Evolutionary conservation across 345 rosid species (phyloP), one percentile per base, ranked within the genome.

Genomic region (Erysimum cheiranthoides): DNA sequence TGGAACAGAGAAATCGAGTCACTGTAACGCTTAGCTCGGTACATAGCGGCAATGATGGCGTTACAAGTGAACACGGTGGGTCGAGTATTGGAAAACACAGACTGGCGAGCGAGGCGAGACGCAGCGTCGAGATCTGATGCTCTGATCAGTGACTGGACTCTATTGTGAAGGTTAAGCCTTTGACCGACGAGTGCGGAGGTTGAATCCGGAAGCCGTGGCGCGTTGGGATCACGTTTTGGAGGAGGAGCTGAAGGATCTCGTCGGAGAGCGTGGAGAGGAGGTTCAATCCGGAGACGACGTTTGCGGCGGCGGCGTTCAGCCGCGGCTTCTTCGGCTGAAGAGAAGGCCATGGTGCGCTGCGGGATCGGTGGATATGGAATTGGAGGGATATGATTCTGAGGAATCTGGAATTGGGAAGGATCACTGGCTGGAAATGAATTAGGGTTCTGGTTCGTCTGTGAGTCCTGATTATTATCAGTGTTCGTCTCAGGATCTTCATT

Each of bases 31-130:
- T 89, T 88, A 43, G 90, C 85, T 34, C 99, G 84, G 73, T 95
- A 89, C 98, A 90, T 93, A 16, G 97, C 96, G 0, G 98, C 99
- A 32, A 93, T 86, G 68, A 95, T 88, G 11, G 99, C 99, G 61
- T 93, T 95, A 77, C 98, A 95, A 10, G 98, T 95, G 89, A 95
- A 95, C n/a, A 95, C 98, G 5, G 97, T 95, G 70, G 97, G 96
- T 34, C 97, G 87, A 8, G 86, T 85, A 14, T 68, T 78, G 58
- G 96, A 86, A 78, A 81, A 89, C 16, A 90, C 90, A 6, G 96
- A 81, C 65, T 85, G 87, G 3, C 99, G 93, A 28, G 97, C 97
- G n/a, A 95, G 74, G 8, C 61, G 74, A 4, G 99, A 89, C 3
- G 99, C 96, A 7, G 97, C 93, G 25, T 95, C 98, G 11, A 95